Base-by-base conservation (phyloP, 2,329 filamentous ascomycete species). In the Fulvia fulva region DNA sequence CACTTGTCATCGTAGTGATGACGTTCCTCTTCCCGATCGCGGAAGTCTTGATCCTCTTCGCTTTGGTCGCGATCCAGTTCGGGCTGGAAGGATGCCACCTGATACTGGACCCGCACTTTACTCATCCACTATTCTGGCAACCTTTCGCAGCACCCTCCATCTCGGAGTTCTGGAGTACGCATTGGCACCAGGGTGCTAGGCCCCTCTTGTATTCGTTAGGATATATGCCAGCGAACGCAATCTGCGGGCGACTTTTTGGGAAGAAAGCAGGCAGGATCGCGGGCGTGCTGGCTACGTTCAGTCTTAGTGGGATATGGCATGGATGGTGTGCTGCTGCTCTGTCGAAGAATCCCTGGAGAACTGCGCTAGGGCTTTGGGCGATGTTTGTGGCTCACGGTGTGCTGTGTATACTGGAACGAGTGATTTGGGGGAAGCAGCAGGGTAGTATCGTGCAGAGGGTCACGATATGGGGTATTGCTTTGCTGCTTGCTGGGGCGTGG, bases 281-380 rank as follows among this genome's bases (percentile, higher is more conserved):
- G 4, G 63, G 55, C 22, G 62, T 67, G 32, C 26, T 67, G 43
- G 62, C 59, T 22, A 46, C 60, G 2, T 65, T 67, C 51, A 43
- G 32, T 26, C 22, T 65, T 30, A 67, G 56, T 32, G 65, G 65
- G 1, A 23, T 65, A 1, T 67, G 65, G 65, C 65, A 67, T 54
- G 65, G 51, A 6, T 65, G 62, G 63, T 60, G 60, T 28, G 53
- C 43, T 41, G 57, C 59, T 14, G 56, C 57, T 8, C 51, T 53
- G 41, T 46, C 34, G 14, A 62, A 32, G 37, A 45, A 37, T 32
- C 54, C 55, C 21, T 59, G 51, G 57, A 19, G 51, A 55, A 51
- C 53, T 63, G 50, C 58, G 25, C 1, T 26, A 55, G 23, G 55
- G 21, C 59, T 65, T 9, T 65, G 59, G 61, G 58, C 43, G 26